phyloP scores from a whole-genome alignment of 2,329 filamentous ascomycete species.

The Calonectria hongkongensis region DNA sequence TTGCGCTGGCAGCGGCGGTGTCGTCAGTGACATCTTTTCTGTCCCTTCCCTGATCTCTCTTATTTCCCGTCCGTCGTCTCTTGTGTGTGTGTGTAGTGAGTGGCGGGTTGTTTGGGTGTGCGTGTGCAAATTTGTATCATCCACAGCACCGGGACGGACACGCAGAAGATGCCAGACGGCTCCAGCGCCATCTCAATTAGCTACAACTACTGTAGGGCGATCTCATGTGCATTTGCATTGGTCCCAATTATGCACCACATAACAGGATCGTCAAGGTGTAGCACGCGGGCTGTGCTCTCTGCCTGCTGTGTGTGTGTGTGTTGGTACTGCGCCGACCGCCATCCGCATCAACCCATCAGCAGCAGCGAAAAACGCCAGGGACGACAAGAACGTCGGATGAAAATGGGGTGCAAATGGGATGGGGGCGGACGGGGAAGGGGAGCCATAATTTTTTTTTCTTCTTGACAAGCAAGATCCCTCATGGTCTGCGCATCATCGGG shows the following conservation, averaged over 20 bases:
- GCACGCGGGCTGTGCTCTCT: constrained; percentile 4
- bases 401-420: constrained; percentile 14
- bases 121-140: constrained; percentile 10
- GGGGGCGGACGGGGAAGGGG: constrained; percentile 3
- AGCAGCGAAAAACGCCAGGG: constrained; percentile 25
- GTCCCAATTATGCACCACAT: constrained; percentile 32
- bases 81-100: neutral
- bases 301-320: constrained; percentile 14
- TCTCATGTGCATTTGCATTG: constrained; percentile 39
- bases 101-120: neutral
- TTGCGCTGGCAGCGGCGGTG: neutral
- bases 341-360: neutral
- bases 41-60: too few species aligned
- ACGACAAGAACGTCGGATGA: constrained; percentile 21
- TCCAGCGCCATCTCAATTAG: neutral
- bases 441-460: neutral
- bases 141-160: constrained; percentile 20
- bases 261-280: constrained; percentile 5
- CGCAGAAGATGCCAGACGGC: neutral
- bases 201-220: constrained; percentile 26
- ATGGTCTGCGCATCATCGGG: constrained; percentile 44
- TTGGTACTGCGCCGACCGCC: constrained; percentile 1
- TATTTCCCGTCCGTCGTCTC: too few species aligned
- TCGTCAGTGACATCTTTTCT: neutral
- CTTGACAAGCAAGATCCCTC: constrained; percentile 43